These are phyloP conservation scores for Panicum virgatum DNA, from an alignment of 202 grass and related monocot species.

Conservation along the genomic window DNA sequence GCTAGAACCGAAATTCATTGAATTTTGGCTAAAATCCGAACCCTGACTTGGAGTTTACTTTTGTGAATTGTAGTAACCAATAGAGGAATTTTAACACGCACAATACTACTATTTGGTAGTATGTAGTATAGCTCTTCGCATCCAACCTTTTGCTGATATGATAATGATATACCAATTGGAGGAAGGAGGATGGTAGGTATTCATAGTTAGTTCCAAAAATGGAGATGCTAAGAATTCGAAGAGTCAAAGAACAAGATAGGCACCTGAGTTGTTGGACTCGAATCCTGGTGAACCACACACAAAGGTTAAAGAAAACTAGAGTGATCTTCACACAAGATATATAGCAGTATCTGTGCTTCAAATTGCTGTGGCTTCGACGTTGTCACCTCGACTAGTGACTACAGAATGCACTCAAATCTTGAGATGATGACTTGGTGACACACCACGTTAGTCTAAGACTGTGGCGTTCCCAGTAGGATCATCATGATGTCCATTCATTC, in stretches of 20 bases:
- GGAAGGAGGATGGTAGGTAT: background rate
- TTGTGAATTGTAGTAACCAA: too few species aligned
- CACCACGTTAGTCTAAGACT: slow-evolving; percentile 22
- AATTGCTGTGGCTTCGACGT: slow-evolving; percentile 17
- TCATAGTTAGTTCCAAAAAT: slow-evolving; percentile 19
- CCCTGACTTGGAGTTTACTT: too few species aligned
- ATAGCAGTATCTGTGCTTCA: background rate
- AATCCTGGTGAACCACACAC: background rate
- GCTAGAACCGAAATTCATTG: too few species aligned
- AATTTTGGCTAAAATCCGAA: too few species aligned
- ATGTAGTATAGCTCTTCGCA: too few species aligned
- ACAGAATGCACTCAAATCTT: slow-evolving; percentile 3
- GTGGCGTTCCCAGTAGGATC: slow-evolving; percentile 21
- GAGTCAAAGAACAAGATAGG: background rate
- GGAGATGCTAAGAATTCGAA: background rate
- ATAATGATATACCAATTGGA: background rate
- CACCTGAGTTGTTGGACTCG: background rate
- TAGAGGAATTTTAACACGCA: too few species aligned
- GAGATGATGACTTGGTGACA: background rate
- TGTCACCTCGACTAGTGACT: background rate
- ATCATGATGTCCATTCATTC: slow-evolving; percentile 7
- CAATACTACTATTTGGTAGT: too few species aligned
- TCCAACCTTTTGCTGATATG: background rate
- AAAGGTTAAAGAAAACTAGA: background rate
- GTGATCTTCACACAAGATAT: background rate